phyloP scores from a whole-genome alignment of 139 green algal species.

The Chlorella vulgaris region DNA sequence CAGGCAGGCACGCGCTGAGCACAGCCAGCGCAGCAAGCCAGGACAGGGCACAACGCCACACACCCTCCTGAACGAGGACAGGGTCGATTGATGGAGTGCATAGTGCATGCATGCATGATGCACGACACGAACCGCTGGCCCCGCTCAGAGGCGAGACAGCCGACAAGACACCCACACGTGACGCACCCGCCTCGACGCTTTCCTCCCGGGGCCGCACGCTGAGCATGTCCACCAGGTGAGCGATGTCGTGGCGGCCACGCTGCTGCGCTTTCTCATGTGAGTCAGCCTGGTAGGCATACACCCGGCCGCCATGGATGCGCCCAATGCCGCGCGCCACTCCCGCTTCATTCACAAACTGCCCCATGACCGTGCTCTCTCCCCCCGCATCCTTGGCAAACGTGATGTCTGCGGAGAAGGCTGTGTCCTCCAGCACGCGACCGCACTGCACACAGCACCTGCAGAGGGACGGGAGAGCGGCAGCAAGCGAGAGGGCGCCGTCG shows the following conservation, averaged over 20 bases:
- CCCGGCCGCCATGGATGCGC: constrained; percentile 69
- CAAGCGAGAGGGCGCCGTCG: neutral
- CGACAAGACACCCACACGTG: too few species aligned
- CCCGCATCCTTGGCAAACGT: constrained; percentile 88
- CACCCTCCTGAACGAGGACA: too few species aligned
- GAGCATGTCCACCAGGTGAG: constrained; percentile 82
- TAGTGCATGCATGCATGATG: too few species aligned
- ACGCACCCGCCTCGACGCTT: constrained; percentile 61
- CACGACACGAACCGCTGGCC: too few species aligned
- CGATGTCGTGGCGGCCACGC: constrained; percentile 81
- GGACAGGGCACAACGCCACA: too few species aligned
- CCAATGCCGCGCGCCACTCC: constrained; percentile 60
- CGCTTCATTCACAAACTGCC: constrained; percentile 84
- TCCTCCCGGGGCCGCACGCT: constrained; percentile 80
- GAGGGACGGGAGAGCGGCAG: neutral
- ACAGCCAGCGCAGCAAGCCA: too few species aligned
- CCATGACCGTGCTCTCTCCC: constrained; percentile 76
- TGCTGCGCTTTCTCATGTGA: constrained; percentile 82
- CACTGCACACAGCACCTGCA: constrained; percentile 84
- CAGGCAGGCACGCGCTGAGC: too few species aligned
- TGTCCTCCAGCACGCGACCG: constrained; percentile 90
- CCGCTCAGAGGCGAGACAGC: too few species aligned
- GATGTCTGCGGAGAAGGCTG: constrained; percentile 83
- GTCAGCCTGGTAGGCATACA: constrained; percentile 82
- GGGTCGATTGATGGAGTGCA: too few species aligned